Base-by-base conservation (phyloP, 2,329 filamentous ascomycete genomes). In the Calonectria fujianensis region DNA sequence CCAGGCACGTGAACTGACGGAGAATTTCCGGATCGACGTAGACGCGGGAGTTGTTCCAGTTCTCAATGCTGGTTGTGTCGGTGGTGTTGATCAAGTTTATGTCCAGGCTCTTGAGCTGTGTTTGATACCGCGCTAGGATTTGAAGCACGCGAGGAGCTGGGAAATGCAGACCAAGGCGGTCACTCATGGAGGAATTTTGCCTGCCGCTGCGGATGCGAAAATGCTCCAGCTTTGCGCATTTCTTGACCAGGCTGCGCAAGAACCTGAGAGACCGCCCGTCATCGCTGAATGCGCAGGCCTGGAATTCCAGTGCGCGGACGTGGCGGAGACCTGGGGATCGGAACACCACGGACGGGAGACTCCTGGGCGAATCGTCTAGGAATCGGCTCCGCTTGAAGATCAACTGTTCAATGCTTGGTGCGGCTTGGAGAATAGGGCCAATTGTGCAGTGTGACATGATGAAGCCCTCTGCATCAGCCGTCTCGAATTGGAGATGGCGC, bases 121-220 rank as follows among this genome's bases (percentile, higher is more conserved):
- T 29, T 6, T 24, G 24, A 29, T 63, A 37, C 14, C 24, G 32
- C 57, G 5, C 41, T 14, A 63, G 18, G 14, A 24, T 27, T 31
- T 63, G 13, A 6, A 63, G 57, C 24, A 63, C 24, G 10, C 57
- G 57, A 63, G 57, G 57, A 63, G 35, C 35, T 20, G 57, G 14
- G 24, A 63, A 18, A 31, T 41, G 35, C 8, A 41, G 16, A 3
- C 8, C 6, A 2, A 63, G 8, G 6, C n/a, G 5, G 7, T 11
- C 37, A 2, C 35, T 8, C 1, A 41, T 5, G 24, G 20, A 63
- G 6, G 37, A 5, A 8, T 1, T 14, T 29, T 39, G 7, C 20
- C 57, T 41, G 35, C 14, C 1, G 32, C 57, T 41, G 35, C 14
- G 2, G 2, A 63, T 37, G 24, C 57, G 57, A 8, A 63, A 63